Conservation (phyloP, 1,139 yeast genomes). For the Candida albicans region DNA sequence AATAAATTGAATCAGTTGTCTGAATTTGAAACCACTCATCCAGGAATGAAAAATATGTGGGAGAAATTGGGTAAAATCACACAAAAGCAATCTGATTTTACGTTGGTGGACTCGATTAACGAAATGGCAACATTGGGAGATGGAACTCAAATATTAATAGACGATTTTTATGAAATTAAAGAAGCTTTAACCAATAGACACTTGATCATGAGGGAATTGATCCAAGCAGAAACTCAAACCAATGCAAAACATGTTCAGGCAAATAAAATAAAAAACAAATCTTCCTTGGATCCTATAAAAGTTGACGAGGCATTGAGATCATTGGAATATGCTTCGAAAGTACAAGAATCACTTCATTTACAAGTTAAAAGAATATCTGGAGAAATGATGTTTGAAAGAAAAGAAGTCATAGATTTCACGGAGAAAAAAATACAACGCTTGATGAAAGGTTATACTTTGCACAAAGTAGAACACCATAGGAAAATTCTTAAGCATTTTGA, state of each 20-base stretch:
- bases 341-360: conserved; percentile 70
- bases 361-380: conserved; percentile 83
- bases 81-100: conserved; percentile 72
- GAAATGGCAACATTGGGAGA: conserved; percentile 80
- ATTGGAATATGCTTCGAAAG: conserved; percentile 75
- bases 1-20: conserved; percentile 50
- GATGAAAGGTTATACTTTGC: conserved; percentile 62
- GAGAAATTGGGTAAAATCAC: conserved; percentile 69
- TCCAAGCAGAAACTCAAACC: conserved; percentile 76
- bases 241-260: conserved; percentile 72
- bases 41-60: conserved; percentile 85
- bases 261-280: conserved; percentile 68
- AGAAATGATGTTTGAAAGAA: conserved; percentile 77
- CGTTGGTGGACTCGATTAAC: conserved; percentile 68
- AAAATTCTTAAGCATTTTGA: conserved; percentile 77
- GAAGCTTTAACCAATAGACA: conserved; percentile 93
- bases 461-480: conserved; percentile 83
- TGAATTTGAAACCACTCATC: conserved; percentile 50
- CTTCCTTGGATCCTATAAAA: conserved; percentile 79
- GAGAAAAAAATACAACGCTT: conserved; percentile 55
- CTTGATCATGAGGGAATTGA: conserved; percentile 82
- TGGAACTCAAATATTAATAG: conserved; percentile 60
- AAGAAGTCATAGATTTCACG: conserved; percentile 54
- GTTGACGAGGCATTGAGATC: conserved; percentile 88
- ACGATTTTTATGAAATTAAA: conserved; percentile 84